Conservation (phyloP, 805 yeast genomes). For the Zygotorulaspora danielsina region DNA sequence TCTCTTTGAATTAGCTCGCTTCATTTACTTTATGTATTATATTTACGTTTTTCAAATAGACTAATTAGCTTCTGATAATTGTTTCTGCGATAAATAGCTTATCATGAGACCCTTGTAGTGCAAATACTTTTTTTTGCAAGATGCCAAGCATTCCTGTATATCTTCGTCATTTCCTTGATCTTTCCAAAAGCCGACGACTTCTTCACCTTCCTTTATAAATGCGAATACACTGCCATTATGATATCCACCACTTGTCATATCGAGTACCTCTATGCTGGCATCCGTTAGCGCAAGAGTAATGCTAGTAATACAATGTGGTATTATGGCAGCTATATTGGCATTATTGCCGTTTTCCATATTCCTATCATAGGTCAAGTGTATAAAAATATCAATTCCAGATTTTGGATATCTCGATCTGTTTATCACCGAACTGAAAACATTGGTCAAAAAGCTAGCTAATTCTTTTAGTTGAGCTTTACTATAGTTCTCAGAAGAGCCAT, state of each 20-base stretch:
- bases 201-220: conserved; percentile 52
- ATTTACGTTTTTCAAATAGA: not conserved
- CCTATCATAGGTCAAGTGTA: conserved; percentile 50
- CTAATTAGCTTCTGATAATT: not conserved
- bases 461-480: conserved; percentile 35
- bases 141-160: conserved; percentile 34
- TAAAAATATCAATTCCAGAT: conserved; percentile 75
- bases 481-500: conserved; percentile 32
- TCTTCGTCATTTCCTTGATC: conserved; percentile 35
- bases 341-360: conserved; percentile 31
- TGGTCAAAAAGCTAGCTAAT: conserved; percentile 40
- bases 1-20: too few species aligned
- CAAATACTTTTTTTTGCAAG: conserved; percentile 38
- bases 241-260: conserved; percentile 66
- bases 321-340: conserved; percentile 35
- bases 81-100: conserved; percentile 17
- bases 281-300: conserved; percentile 75
- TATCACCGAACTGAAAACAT: conserved; percentile 38
- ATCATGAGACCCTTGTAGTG: conserved; percentile 22
- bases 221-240: conserved; percentile 45
- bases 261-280: conserved; percentile 76
- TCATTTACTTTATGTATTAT: not conserved
- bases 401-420: conserved; percentile 76
- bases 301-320: conserved; percentile 37
- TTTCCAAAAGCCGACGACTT: conserved; percentile 58